phyloP scores from a whole-genome alignment of 2,329 filamentous ascomycete species.

The Ceratocystis diversiconidia region DNA sequence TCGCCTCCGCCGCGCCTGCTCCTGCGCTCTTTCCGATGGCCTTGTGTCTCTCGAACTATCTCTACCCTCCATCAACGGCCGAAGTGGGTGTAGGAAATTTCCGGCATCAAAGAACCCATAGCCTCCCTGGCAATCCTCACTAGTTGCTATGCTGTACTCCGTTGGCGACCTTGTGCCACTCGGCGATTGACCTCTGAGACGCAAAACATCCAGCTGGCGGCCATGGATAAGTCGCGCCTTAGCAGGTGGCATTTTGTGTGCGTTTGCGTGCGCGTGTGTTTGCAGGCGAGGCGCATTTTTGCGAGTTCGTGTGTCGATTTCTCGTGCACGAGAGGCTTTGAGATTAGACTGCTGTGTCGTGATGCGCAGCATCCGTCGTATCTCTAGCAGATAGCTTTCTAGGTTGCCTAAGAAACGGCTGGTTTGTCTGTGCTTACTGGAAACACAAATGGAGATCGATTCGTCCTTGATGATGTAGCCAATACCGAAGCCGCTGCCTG shows the following conservation, averaged over 20 bases:
- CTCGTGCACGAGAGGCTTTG: constrained; percentile 36
- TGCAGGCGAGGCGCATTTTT: background rate
- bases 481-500: constrained; percentile 87
- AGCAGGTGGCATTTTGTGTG: constrained; percentile 2
- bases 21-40: constrained; percentile 44
- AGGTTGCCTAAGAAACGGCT: constrained; percentile 77
- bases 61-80: constrained; percentile 41
- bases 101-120: constrained; percentile 97
- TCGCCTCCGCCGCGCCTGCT: constrained; percentile 41
- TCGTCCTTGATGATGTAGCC: constrained; percentile 99
- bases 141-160: constrained; percentile 54
- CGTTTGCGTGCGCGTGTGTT: background rate
- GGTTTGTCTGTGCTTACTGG: constrained; percentile 88
- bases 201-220: constrained; percentile 34
- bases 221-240: constrained; percentile 53
- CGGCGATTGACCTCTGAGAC: constrained; percentile 29
- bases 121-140: constrained; percentile 79
- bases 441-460: constrained; percentile 61
- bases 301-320: constrained; percentile 30
- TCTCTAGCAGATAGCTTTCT: constrained; percentile 81
- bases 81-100: constrained; percentile 74
- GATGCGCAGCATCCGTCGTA: constrained; percentile 67
- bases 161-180: constrained; percentile 44
- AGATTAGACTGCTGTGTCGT: constrained; percentile 36
- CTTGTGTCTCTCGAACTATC: constrained; percentile 38